Conservation (phyloP, 768 basidiomycete species). For the Boletus reticuloceps region DNA sequence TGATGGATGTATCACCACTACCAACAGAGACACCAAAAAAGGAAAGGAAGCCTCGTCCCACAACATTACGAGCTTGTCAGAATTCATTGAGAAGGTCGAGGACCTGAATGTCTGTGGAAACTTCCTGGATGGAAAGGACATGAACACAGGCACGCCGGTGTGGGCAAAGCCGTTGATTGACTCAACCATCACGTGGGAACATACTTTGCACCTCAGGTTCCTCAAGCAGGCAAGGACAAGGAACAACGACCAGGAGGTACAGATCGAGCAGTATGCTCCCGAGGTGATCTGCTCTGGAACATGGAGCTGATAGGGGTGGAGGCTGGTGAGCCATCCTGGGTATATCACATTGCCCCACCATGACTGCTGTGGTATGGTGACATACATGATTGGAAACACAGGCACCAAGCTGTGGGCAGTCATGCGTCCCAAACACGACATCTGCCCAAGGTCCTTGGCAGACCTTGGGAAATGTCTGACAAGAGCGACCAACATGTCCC, state of each 20-base stretch:
- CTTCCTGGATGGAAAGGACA: not conserved
- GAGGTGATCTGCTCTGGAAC: not conserved
- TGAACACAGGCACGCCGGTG: no score
- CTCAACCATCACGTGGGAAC: not conserved
- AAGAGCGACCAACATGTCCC: no score
- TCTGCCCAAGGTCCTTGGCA: no score
- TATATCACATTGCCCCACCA: not conserved
- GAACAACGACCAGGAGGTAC: not conserved
- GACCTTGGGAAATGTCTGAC: no score
- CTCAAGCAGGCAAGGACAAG: not conserved
- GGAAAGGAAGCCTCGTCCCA: not conserved
- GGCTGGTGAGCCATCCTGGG: not conserved
- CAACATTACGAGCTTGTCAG: not conserved
- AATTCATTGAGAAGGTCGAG: not conserved
- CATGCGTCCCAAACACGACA: not conserved
- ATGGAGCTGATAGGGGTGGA: constrained; percentile 1
- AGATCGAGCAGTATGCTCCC: not conserved
- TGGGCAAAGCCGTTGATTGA: not conserved
- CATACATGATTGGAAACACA: not conserved
- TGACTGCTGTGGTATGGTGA: constrained; percentile 2
- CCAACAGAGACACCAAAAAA: not conserved
- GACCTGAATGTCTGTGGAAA: not conserved
- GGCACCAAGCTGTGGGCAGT: constrained; percentile 4
- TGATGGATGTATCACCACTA: not conserved
- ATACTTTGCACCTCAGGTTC: not conserved